phyloP scores from a whole-genome alignment of 179 eudicot species.

The Beta macrorhiza region DNA sequence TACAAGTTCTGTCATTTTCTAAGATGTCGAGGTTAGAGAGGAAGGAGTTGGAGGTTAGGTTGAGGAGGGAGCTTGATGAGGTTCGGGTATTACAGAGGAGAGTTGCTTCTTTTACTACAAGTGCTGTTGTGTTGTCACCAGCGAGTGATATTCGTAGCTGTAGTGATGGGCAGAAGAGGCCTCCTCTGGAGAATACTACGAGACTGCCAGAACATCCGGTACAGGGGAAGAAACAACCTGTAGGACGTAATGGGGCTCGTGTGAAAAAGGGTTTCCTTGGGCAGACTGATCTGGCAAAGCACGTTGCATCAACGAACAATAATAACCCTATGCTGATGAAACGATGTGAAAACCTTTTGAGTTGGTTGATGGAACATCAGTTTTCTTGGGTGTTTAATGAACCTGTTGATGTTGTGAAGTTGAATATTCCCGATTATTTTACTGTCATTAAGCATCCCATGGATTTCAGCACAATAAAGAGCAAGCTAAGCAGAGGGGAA shows the following conservation, averaged over 20 bases:
- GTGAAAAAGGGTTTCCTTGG: conserved; percentile 46
- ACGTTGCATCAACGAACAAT: conserved; percentile 21
- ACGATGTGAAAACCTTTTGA: conserved; percentile 59
- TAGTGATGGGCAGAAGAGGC: conserved; percentile 46
- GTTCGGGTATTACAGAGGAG: conserved; percentile 52
- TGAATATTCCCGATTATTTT: conserved; percentile 79
- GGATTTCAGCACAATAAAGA: conserved; percentile 80
- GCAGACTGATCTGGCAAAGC: conserved; percentile 38
- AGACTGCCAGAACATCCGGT: conserved; percentile 30
- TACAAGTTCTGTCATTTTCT: conserved; percentile 51
- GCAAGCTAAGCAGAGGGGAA: conserved; percentile 43
- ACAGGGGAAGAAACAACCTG: conserved; percentile 41
- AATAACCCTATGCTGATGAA: conserved; percentile 42
- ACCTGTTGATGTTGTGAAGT: conserved; percentile 71
- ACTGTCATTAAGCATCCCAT: conserved; percentile 75
- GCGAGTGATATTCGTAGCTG: conserved; percentile 55
- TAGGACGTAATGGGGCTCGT: conserved; percentile 36
- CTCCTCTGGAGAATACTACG: conserved; percentile 26
- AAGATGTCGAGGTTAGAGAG: conserved; percentile 57
- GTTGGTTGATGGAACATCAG: conserved; percentile 55
- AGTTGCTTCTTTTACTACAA: conserved; percentile 39
- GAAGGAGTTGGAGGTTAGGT: conserved; percentile 43
- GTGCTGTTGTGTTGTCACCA: conserved; percentile 41
- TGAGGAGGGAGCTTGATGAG: conserved; percentile 71
- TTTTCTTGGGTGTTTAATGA: conserved; percentile 68